Evolutionary conservation across 2,329 filamentous ascomycete species (phyloP).

Genomic region (Colletotrichum agaves): DNA sequence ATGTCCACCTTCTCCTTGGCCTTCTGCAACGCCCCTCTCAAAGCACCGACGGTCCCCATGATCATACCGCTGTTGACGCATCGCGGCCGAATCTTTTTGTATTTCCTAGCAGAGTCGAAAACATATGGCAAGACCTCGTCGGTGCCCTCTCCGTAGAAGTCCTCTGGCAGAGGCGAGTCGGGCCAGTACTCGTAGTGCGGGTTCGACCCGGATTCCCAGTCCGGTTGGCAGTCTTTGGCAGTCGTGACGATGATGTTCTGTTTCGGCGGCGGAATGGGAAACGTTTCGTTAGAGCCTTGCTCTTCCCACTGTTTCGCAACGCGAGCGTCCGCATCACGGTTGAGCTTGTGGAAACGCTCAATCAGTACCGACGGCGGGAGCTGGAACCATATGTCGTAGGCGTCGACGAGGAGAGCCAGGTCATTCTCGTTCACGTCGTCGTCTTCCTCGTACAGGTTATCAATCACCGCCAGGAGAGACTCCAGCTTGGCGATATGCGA

Average conservation of each 20-base stretch:
- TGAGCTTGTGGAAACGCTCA: constrained; percentile 49
- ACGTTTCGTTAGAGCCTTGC: constrained; percentile 27
- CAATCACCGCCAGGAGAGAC: constrained; percentile 45
- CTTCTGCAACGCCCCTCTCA: constrained; percentile 42
- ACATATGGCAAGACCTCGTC: constrained; percentile 43
- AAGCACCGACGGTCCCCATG: constrained; percentile 48
- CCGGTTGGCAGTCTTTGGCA: constrained; percentile 50
- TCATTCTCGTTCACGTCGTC: constrained; percentile 44
- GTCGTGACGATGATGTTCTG: constrained; percentile 49
- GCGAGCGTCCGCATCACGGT: constrained; percentile 47
- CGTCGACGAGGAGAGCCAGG: constrained; percentile 50
- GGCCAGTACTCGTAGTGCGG: constrained; percentile 52
- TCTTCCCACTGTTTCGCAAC: constrained; percentile 42
- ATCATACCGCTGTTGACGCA: constrained; percentile 51
- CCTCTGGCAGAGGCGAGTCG: constrained; percentile 46
- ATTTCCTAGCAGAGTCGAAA: constrained; percentile 47
- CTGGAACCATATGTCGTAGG: constrained; percentile 54
- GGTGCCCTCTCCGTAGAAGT: constrained; percentile 49
- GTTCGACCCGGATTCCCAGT: constrained; percentile 47
- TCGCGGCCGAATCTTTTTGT: constrained; percentile 46
- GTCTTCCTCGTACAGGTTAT: constrained; percentile 42
- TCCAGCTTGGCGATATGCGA: constrained; percentile 53
- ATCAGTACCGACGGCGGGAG: constrained; percentile 51
- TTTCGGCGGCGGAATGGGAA: constrained; percentile 45
- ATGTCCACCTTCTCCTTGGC: constrained; percentile 45